Evolutionary conservation across 495 filamentous ascomycete genomes (phyloP).

Genomic region (Umbilicaria muhlenbergii): DNA sequence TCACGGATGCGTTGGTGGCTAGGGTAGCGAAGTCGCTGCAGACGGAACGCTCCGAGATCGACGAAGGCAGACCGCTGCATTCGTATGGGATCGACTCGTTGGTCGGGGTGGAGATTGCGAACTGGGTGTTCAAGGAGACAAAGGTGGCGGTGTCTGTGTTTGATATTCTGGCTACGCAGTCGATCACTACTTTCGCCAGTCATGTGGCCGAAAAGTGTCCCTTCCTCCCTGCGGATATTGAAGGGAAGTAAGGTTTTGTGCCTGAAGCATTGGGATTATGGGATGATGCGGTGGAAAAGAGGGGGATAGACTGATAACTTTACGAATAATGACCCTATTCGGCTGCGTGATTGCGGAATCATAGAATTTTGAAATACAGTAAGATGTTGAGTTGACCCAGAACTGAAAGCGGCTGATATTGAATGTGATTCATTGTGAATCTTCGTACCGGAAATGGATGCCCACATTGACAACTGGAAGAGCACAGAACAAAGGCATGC

Average conservation of each 20-base stretch:
- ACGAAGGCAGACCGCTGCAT: slow-evolving; percentile 13
- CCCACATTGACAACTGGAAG: too few species aligned
- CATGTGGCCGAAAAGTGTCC: slow-evolving; percentile 1
- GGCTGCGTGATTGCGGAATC: too few species aligned
- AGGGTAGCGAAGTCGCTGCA: slow-evolving; percentile 8
- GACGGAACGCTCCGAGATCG: slow-evolving; percentile 6
- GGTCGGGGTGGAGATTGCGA: slow-evolving; percentile 22
- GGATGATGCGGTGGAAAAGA: too few species aligned
- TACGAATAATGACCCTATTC: too few species aligned
- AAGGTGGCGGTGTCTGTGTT: slow-evolving; percentile 17
- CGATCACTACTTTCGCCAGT: background rate
- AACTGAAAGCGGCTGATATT: too few species aligned
- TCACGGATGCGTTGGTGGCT: slow-evolving; percentile 7
- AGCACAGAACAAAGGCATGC: too few species aligned
- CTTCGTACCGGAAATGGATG: too few species aligned
- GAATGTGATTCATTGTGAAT: too few species aligned
- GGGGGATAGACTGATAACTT: too few species aligned
- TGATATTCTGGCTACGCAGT: slow-evolving; percentile 12
- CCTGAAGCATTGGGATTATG: too few species aligned
- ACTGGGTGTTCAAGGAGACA: slow-evolving; percentile 22
- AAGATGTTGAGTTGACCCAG: too few species aligned
- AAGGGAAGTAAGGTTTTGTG: background rate
- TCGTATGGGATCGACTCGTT: slow-evolving; percentile 25
- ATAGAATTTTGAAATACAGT: too few species aligned
- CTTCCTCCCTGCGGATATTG: background rate